Base-by-base conservation (phyloP, 2,329 filamentous ascomycete genomes). In the Trichoderma hamatum region DNA sequence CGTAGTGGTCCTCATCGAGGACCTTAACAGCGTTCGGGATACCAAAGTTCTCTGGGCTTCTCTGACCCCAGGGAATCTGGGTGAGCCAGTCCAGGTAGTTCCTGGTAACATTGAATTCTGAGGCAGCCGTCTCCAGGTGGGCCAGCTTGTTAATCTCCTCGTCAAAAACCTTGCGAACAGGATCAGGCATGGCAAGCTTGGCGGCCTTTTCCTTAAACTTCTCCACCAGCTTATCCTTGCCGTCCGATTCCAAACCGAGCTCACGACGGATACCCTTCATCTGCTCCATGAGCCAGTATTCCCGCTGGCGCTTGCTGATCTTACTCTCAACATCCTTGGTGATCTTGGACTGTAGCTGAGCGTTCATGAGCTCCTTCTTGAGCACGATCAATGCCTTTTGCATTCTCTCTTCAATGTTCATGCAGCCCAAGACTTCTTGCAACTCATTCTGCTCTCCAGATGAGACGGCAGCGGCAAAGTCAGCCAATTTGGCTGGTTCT, bases 21-120 rank as follows among this genome's bases (percentile, higher is more conserved):
- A 99, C 95, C 64, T 86, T 90, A 81, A 94, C 91, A 9, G 96
- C 96, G 75, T 99, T 92, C 74, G 92, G 87, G 73, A 99, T 97
- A 61, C 91, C 93, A 79, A 99, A 99, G 80, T 98, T 99, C 82
- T 99, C 96, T 0, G 94, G 90, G 74, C 94, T 97, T 76, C 94
- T 88, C 79, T 96, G 92, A 59, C 96, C 96, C 96, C 96, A 99
- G 0, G 96, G 96, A 55, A 99, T 96, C 79, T 98, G 95, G 7
- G 96, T 99, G 51, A 99, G 86, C 96, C 96, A 99, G 81, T 99
- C 96, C 46, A 99, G 85, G 80, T 99, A 99, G 80, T 99, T 99
- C 71, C 96, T 87, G 26, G 96, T 99, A 54, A 99, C 96, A 74
- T 99, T 99, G 80, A 98, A 99, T 79, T 99, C 96, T 1, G 95